phyloP scores from a whole-genome alignment of 345 rosid genomes.

The Heritiera fomes region DNA sequence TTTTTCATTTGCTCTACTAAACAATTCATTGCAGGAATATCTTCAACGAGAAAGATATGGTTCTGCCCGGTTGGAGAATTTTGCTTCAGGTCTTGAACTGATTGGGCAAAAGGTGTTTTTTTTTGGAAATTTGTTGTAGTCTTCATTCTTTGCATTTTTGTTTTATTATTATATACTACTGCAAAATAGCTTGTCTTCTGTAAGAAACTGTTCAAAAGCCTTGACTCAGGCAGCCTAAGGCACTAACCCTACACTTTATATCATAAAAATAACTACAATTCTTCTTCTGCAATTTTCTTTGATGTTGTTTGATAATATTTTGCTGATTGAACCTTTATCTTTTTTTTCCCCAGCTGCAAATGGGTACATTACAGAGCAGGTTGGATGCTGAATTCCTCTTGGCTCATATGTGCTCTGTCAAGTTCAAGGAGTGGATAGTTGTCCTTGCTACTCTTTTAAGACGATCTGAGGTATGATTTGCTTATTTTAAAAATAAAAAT shows the following conservation, averaged over 20 bases:
- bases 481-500: not conserved
- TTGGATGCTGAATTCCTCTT: conserved; percentile 93
- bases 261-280: not conserved
- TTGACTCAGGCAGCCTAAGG: not conserved
- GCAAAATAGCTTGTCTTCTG: not conserved
- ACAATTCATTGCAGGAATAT: conserved; percentile 64
- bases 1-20: conserved; percentile 15
- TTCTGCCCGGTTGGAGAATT: conserved; percentile 85
- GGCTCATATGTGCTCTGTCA: conserved; percentile 98
- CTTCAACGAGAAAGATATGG: conserved; percentile 91
- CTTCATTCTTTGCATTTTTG: not conserved
- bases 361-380: conserved; percentile 90
- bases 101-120: conserved; percentile 74
- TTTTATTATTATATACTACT: not conserved
- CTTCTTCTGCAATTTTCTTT: not conserved
- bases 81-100: conserved; percentile 87
- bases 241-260: not conserved
- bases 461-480: conserved; percentile 70
- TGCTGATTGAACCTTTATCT: not conserved
- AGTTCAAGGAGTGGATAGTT: conserved; percentile 99
- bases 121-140: not conserved
- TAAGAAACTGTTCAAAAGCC: not conserved
- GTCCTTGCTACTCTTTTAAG: conserved; percentile 92
- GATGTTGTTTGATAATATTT: not conserved
- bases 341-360: conserved; percentile 69